Conservation (phyloP, 192 early-diverging fungal genomes). For the Lobulomyces angularis region DNA sequence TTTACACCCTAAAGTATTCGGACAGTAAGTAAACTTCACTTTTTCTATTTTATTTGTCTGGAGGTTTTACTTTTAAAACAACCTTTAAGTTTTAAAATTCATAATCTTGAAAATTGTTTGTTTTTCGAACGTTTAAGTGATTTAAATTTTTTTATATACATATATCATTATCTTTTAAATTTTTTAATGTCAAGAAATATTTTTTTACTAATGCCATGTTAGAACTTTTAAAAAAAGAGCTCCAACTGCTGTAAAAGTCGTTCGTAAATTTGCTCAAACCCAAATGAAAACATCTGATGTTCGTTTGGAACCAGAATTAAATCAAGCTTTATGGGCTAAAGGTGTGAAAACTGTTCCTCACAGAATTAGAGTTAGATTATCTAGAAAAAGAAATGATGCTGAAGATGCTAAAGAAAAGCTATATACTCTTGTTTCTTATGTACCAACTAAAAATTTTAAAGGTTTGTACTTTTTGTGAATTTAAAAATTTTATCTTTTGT, state of each 20-base stretch:
- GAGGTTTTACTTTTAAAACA: not conserved
- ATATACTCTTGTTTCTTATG: slow-evolving; percentile 85
- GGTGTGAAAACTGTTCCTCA: slow-evolving; percentile 90
- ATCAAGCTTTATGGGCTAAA: slow-evolving; percentile 88
- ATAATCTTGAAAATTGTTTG: not conserved
- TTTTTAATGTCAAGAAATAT: not conserved
- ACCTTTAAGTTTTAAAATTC: too few species aligned
- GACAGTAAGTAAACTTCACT: slow-evolving; percentile 33
- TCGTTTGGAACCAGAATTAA: slow-evolving; percentile 87
- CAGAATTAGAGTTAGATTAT: slow-evolving; percentile 88
- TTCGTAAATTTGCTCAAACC: slow-evolving; percentile 80
- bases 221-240: slow-evolving; percentile 95
- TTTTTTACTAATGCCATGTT: slow-evolving; percentile 13
- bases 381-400: slow-evolving; percentile 93
- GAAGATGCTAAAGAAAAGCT: slow-evolving; percentile 96
- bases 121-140: not conserved
- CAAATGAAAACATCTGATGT: slow-evolving; percentile 95
- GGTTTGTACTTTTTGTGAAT: slow-evolving; percentile 36
- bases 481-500: too few species aligned
- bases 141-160: not conserved
- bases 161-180: too few species aligned
- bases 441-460: slow-evolving; percentile 80
- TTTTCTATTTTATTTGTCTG: not conserved
- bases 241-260: slow-evolving; percentile 85
- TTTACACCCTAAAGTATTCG: slow-evolving; percentile 88